Evolutionary conservation across 1,139 yeast genomes (phyloP).

Genomic region (Pichia sp.): DNA sequence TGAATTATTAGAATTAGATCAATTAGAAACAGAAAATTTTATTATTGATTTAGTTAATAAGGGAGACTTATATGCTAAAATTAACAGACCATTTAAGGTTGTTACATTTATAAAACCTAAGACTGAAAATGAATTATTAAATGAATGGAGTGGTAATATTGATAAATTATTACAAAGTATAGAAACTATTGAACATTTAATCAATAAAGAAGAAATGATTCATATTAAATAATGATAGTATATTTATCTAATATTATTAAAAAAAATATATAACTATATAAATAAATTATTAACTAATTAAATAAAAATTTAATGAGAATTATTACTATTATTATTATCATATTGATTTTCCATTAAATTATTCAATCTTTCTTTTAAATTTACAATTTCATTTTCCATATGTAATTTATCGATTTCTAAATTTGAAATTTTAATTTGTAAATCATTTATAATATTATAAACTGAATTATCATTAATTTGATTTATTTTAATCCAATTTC

Average conservation of each 20-base stretch:
- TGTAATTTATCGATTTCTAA: slow-evolving; percentile 28
- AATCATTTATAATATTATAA: slow-evolving; percentile 17
- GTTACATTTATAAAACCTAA: slow-evolving; percentile 75
- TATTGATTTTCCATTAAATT: slow-evolving; percentile 43
- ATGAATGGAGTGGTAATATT: slow-evolving; percentile 91
- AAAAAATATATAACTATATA: neutral
- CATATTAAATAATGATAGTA: too few relatives aligned
- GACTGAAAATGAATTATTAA: slow-evolving; percentile 76
- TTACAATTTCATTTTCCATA: slow-evolving; percentile 34
- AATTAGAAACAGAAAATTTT: slow-evolving; percentile 72
- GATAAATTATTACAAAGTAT: slow-evolving; percentile 79
- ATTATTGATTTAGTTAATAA: slow-evolving; percentile 84
- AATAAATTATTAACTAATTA: neutral
- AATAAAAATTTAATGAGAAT: too few relatives aligned
- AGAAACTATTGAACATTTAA: slow-evolving; percentile 93
- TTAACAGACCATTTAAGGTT: slow-evolving; percentile 85
- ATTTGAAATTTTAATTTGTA: slow-evolving; percentile 21
- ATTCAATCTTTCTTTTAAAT: slow-evolving; percentile 42
- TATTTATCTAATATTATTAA: too few relatives aligned
- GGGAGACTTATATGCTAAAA: slow-evolving; percentile 88
- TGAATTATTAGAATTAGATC: slow-evolving; percentile 70
- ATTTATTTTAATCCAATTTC: slow-evolving; percentile 5
- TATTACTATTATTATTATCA: too few relatives aligned
- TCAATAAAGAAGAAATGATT: slow-evolving; percentile 95
- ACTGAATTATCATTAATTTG: slow-evolving; percentile 7